Base-by-base conservation (phyloP, 2,329 filamentous ascomycete species). In the Didymosphaeria variabile region DNA sequence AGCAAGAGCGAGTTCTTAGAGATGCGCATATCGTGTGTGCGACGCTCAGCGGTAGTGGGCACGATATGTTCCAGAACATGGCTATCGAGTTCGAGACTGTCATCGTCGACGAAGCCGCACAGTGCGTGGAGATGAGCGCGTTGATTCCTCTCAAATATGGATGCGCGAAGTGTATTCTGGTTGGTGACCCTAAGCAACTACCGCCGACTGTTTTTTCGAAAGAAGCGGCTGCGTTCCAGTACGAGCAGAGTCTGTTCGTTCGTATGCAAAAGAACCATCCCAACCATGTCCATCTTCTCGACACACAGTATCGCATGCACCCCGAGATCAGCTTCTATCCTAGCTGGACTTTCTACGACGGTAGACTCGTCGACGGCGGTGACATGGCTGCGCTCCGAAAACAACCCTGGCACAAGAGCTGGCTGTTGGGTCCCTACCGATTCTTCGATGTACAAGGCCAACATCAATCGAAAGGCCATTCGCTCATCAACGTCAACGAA, bases 291-390 rank as follows among this genome's bases (percentile, higher is more conserved):
- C 94, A 99, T 81, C 85, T 99, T 29, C 87, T 99, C n/a, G 94
- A 98, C 74, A 95, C 91, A 58, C 95, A 99, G 75, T 99, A 99
- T 77, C 95, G 95, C 79, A 99, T 99, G 96, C 95, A 99, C 80
- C 95, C 96, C 0, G 92, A 95, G 68, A 99, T 99, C 76, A 97
- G 93, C 78, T 79, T 84, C 55, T 99, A 97, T 77, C 95, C 96
- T 1, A 97, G 93, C 77, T 83, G 86, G 68, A 90, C 94, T 55
- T 99, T 99, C 80, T 99, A 99, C 80, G 93, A 98, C 74, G 89
- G 92, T 31, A 88, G 89, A 65, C 87, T 99, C 12, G 83, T 94
- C 65, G 93, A 99, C 77, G 95, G 96, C 26, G 86, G 86, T 62
- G 87, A 91, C 67, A 98, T 98, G 94, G 88, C 86, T 3, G 83